A percentile compares a stretch with the other conserved stretches of the same genome.
phyloP scores from a whole-genome alignment of 352 stramenopile species.

The Phytophthora nicotianae region DNA sequence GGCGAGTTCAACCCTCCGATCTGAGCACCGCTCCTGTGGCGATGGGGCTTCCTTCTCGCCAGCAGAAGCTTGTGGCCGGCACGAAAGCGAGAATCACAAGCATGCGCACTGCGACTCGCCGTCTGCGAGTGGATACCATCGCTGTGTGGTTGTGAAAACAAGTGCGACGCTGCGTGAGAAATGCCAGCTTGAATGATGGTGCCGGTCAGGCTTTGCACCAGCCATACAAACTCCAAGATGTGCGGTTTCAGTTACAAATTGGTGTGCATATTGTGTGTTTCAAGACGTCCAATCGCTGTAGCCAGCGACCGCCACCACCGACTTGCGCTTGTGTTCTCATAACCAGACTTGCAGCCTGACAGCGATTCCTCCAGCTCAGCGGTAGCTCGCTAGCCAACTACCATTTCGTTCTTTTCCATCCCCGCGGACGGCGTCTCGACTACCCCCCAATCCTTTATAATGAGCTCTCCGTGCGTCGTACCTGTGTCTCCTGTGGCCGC shows the following conservation, averaged over 20 bases:
- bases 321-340: constrained; percentile 18
- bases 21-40: constrained; percentile 5
- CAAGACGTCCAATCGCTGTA: constrained; percentile 41
- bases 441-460: constrained; percentile 20
- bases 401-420: constrained; percentile 21
- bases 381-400: constrained; percentile 10
- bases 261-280: constrained; percentile 26
- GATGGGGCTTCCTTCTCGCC: constrained; percentile 4
- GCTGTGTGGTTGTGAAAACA: constrained; percentile 26
- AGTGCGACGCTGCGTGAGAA: constrained; percentile 29
- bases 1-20: constrained; percentile 8
- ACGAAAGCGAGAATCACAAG: constrained; percentile 22
- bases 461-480: constrained; percentile 69
- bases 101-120: not conserved
- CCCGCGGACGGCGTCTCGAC: constrained; percentile 1
- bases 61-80: constrained; percentile 18
- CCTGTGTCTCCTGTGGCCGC: constrained; percentile 45
- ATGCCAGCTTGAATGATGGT: constrained; percentile 22
- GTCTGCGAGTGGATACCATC: constrained; percentile 16
- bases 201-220: constrained; percentile 4
- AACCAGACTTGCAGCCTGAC: constrained; percentile 24
- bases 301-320: constrained; percentile 19
- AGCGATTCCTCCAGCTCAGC: constrained; percentile 5
- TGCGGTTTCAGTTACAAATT: constrained; percentile 28
- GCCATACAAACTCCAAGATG: constrained; percentile 29